Percentiles rank a stretch among this genome's conserved stretches.
Conservation (phyloP, 768 basidiomycete genomes). For the Mycena leptocephala region DNA sequence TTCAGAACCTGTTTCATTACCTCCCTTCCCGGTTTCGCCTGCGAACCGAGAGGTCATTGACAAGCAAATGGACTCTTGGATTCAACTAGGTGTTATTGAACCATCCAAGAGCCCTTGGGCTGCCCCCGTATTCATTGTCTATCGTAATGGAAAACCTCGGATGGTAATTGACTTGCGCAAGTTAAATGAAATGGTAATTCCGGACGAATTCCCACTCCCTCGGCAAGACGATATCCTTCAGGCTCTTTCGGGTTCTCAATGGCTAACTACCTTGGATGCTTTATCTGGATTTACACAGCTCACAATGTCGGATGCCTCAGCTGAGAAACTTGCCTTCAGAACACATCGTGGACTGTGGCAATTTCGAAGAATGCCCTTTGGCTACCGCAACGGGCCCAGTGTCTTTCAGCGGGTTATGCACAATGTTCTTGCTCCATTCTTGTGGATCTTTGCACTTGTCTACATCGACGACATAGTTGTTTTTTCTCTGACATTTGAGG, state of each 20-base stretch:
- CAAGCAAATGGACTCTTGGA: constrained; percentile 49
- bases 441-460: constrained; percentile 58
- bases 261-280: constrained; percentile 53
- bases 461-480: constrained; percentile 62
- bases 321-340: constrained; percentile 54
- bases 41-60: constrained; percentile 48
- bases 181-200: constrained; percentile 36
- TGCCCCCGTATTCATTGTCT: constrained; percentile 49
- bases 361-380: constrained; percentile 60
- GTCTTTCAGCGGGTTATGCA: constrained; percentile 63
- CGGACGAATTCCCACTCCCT: constrained; percentile 45
- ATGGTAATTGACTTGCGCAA: constrained; percentile 53
- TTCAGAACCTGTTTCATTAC: constrained; percentile 44
- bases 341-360: constrained; percentile 58
- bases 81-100: constrained; percentile 55
- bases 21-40: constrained; percentile 43
- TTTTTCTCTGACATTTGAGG: constrained; percentile 43
- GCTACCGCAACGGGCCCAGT: constrained; percentile 52
- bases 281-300: constrained; percentile 60
- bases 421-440: constrained; percentile 47
- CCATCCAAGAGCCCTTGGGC: constrained; percentile 57
- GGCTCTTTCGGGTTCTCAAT: constrained; percentile 47
- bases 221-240: constrained; percentile 45
- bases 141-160: constrained; percentile 54
- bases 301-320: constrained; percentile 41